Conservation (phyloP, 2,329 filamentous ascomycete species). For the Epichloe sp. region DNA sequence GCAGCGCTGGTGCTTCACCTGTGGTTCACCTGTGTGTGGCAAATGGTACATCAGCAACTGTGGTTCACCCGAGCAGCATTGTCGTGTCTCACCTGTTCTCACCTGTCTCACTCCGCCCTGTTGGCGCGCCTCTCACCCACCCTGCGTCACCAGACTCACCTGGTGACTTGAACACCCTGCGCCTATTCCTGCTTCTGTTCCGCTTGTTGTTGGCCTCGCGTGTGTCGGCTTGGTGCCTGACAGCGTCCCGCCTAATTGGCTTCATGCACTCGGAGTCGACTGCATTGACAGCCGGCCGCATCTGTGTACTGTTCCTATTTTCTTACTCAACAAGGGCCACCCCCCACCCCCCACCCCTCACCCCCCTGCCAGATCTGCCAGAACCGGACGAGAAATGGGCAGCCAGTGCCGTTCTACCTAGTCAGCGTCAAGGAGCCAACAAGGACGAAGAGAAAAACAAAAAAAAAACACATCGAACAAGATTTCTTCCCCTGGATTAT, state of each 20-base stretch:
- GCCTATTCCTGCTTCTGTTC: not conserved
- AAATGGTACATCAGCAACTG: not conserved
- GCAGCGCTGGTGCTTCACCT: not conserved
- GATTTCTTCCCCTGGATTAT: not conserved
- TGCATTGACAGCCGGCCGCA: slow-evolving; percentile 5
- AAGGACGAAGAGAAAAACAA: not conserved
- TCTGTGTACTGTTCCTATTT: not conserved
- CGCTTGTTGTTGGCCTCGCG: not conserved
- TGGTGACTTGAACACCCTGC: too few species aligned
- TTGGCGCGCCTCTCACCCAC: not conserved
- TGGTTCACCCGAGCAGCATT: not conserved
- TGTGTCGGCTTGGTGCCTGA: slow-evolving; percentile 2
- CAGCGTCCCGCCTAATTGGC: slow-evolving; percentile 2
- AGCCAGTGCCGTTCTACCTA: slow-evolving; percentile 1
- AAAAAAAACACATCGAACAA: not conserved
- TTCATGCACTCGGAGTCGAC: slow-evolving; percentile 4
- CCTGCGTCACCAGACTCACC: too few species aligned
- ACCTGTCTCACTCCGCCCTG: not conserved
- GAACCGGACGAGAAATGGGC: slow-evolving; percentile 4
- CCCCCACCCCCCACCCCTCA: too few species aligned
- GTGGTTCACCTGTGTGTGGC: not conserved
- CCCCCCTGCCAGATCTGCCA: not conserved
- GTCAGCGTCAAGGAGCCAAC: not conserved
- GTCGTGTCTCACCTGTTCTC: slow-evolving; percentile 1
- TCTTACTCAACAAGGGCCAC: too few species aligned